phyloP scores from a whole-genome alignment of 768 basidiomycete genomes.

The Tulasnella sp. region DNA sequence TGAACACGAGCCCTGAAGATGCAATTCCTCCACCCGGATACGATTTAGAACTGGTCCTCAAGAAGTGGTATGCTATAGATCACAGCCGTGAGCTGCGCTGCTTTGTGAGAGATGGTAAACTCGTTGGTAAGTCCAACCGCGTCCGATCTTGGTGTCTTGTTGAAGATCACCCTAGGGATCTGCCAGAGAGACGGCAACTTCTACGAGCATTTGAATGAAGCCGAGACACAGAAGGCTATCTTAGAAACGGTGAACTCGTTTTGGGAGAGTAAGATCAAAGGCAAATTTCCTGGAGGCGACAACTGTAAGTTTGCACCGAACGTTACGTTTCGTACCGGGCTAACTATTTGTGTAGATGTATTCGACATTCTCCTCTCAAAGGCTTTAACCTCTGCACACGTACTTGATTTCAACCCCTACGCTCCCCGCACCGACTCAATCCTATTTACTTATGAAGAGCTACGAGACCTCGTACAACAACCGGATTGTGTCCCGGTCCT shows the following conservation, averaged over 20 bases:
- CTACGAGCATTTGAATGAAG: constrained; percentile 75
- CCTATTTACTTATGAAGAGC: constrained; percentile 71
- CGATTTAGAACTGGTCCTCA: constrained; percentile 66
- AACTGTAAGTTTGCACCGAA: constrained; percentile 45
- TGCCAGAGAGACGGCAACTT: constrained; percentile 81
- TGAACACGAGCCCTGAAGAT: background rate
- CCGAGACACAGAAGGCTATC: constrained; percentile 41
- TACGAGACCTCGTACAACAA: constrained; percentile 31
- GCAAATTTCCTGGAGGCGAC: constrained; percentile 41
- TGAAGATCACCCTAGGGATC: constrained; percentile 39
- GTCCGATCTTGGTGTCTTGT: background rate
- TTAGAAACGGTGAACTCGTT: constrained; percentile 39
- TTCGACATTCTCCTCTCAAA: constrained; percentile 84
- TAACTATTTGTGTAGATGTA: constrained; percentile 34
- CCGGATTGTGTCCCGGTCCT: constrained; percentile 30
- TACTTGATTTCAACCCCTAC: constrained; percentile 89
- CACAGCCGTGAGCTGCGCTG: constrained; percentile 77
- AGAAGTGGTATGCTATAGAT: constrained; percentile 84
- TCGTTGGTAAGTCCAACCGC: constrained; percentile 47
- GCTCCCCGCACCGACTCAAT: constrained; percentile 76
- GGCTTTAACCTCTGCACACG: constrained; percentile 58
- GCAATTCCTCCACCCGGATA: constrained; percentile 29
- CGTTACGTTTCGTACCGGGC: background rate
- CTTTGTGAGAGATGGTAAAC: constrained; percentile 60
- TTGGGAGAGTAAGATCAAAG: constrained; percentile 56